Evolutionary conservation across 139 green algal species (phyloP).

Genomic region (Chlorella sp.): DNA sequence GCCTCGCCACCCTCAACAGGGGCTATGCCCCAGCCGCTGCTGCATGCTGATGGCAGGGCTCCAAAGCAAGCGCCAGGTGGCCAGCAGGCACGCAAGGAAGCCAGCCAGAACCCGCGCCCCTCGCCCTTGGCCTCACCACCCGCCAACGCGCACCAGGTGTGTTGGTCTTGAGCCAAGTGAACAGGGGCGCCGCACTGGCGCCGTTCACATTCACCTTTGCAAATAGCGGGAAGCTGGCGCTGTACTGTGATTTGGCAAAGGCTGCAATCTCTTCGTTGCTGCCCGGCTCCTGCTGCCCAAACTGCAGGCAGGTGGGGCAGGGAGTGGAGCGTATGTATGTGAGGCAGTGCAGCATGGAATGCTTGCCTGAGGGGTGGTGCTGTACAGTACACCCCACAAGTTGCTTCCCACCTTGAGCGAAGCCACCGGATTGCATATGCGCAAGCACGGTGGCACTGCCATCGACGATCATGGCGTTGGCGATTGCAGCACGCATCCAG

Average conservation of each 20-base stretch:
- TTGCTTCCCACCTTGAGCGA: too few relatives aligned
- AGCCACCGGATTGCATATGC: too few relatives aligned
- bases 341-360: neutral
- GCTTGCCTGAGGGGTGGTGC: neutral
- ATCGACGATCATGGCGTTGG: too few relatives aligned
- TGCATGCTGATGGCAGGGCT: neutral
- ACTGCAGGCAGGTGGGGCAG: slow-evolving; percentile 25
- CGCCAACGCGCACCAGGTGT: too few relatives aligned
- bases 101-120: neutral
- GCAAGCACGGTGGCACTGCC: too few relatives aligned
- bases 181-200: too few relatives aligned
- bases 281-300: slow-evolving; percentile 52
- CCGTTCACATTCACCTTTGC: slow-evolving; percentile 36
- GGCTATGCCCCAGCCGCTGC: neutral
- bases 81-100: neutral
- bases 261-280: slow-evolving; percentile 41
- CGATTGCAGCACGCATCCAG: neutral
- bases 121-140: too few relatives aligned
- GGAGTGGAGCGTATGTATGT: neutral
- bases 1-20: too few relatives aligned
- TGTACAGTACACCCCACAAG: too few relatives aligned
- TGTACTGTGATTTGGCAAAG: slow-evolving; percentile 31
- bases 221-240: slow-evolving; percentile 34
- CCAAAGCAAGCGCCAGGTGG: too few relatives aligned
- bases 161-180: too few relatives aligned